These are phyloP conservation scores for Podospora didyma DNA, from an alignment of 495 filamentous ascomycete genomes.

Conservation along the genomic window DNA sequence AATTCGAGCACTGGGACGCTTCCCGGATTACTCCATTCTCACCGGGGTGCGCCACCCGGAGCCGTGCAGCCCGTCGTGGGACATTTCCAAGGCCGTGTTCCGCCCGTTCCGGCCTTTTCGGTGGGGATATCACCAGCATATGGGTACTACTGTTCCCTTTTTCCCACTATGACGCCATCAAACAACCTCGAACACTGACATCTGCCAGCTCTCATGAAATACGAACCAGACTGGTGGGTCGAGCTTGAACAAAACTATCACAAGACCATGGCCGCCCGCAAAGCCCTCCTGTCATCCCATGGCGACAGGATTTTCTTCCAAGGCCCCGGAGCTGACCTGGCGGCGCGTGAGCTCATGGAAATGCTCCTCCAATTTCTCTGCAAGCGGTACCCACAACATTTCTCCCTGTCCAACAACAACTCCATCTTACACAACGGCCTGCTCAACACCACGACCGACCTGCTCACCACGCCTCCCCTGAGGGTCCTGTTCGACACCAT, in stretches of 20 bases:
- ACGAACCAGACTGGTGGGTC: constrained; percentile 88
- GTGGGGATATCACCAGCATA: constrained; percentile 90
- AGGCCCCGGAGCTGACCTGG: constrained; percentile 76
- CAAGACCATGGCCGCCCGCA: constrained; percentile 65
- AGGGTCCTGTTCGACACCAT: constrained; percentile 75
- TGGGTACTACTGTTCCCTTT: constrained; percentile 61
- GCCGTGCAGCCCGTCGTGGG: constrained; percentile 57
- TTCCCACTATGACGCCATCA: too few relatives aligned
- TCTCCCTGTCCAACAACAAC: constrained; percentile 57
- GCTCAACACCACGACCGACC: constrained; percentile 58
- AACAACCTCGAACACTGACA: constrained; percentile 9
- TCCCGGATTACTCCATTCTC: constrained; percentile 76
- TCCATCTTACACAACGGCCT: constrained; percentile 68
- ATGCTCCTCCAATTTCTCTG: constrained; percentile 77
- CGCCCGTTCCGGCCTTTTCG: constrained; percentile 76
- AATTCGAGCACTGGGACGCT: constrained; percentile 69
- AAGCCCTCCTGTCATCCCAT: constrained; percentile 61
- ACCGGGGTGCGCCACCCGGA: constrained; percentile 74
- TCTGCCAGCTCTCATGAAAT: constrained; percentile 64
- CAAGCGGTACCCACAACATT: constrained; percentile 76
- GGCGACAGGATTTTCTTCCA: constrained; percentile 61
- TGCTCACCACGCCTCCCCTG: constrained; percentile 63
- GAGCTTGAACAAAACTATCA: constrained; percentile 79
- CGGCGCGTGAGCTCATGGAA: constrained; percentile 88
- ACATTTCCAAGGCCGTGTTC: constrained; percentile 61